phyloP scores from a whole-genome alignment of 2,329 filamentous ascomycete genomes.

The Aspergillus uvarum region DNA sequence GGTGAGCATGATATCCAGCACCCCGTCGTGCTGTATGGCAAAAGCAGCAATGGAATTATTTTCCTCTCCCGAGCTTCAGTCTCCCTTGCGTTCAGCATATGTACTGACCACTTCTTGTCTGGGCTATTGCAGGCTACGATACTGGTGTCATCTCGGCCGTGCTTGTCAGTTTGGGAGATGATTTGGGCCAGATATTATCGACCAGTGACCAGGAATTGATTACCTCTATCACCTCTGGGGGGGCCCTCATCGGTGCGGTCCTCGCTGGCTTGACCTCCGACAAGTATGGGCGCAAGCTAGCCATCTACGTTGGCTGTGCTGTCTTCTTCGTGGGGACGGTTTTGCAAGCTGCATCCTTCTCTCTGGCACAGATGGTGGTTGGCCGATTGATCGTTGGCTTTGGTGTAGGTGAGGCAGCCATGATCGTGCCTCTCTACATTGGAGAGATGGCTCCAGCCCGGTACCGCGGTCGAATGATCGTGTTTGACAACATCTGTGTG shows the following conservation, averaged over 20 bases:
- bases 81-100: no score
- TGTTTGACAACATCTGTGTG: constrained; percentile 4
- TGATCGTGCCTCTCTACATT: constrained; percentile 42
- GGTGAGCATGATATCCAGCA: no score
- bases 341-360: constrained; percentile 36
- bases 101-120: neutral
- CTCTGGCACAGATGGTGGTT: constrained; percentile 44
- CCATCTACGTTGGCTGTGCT: constrained; percentile 28
- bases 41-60: no score
- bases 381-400: constrained; percentile 51
- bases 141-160: constrained; percentile 48
- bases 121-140: constrained; percentile 40
- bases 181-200: constrained; percentile 33
- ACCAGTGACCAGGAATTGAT: no score
- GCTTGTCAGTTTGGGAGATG: constrained; percentile 33
- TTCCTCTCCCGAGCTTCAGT: no score
- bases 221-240: constrained; percentile 16
- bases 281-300: neutral
- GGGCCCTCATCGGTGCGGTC: constrained; percentile 47
- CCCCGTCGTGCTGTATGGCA: no score
- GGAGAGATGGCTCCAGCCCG: constrained; percentile 3
- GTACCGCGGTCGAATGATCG: neutral
- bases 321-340: constrained; percentile 42
- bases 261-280: constrained; percentile 26
- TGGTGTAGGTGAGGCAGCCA: constrained; percentile 49